Evolutionary conservation across 2,329 filamentous ascomycete genomes (phyloP).

Genomic region (Exophiala dermatitidis): DNA sequence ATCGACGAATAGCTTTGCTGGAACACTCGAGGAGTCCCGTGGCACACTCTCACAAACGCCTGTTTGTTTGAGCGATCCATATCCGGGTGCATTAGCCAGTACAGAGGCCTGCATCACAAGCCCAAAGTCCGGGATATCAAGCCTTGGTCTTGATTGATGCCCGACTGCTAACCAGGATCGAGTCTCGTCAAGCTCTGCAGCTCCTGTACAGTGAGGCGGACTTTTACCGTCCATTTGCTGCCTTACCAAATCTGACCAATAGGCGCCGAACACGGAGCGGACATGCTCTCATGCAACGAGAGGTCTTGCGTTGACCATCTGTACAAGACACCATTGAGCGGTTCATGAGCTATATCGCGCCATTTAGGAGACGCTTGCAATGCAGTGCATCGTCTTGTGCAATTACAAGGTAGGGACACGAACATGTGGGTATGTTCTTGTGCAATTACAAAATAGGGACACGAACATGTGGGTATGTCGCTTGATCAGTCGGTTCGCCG

Average conservation of each 20-base stretch:
- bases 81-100: no score
- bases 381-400: neutral
- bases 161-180: no score
- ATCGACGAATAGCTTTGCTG: no score
- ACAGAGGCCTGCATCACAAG: no score
- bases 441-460: neutral
- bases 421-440: neutral
- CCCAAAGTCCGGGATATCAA: no score
- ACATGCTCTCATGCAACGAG: neutral
- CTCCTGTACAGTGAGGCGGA: constrained; percentile 3
- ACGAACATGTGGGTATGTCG: neutral
- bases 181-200: neutral
- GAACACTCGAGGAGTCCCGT: no score
- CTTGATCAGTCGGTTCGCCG: neutral
- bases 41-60: no score
- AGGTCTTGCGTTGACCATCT: neutral
- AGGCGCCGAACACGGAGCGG: constrained; percentile 4
- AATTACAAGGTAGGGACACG: neutral
- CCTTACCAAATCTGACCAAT: neutral
- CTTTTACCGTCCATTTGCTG: neutral
- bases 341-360: neutral
- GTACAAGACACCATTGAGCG: neutral
- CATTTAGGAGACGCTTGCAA: neutral
- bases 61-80: no score
- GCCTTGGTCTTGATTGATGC: no score